Percentiles rank a stretch among this genome's conserved stretches.
Conservation (phyloP, 2,329 filamentous ascomycete genomes). For the Ophiosphaerella korrae region DNA sequence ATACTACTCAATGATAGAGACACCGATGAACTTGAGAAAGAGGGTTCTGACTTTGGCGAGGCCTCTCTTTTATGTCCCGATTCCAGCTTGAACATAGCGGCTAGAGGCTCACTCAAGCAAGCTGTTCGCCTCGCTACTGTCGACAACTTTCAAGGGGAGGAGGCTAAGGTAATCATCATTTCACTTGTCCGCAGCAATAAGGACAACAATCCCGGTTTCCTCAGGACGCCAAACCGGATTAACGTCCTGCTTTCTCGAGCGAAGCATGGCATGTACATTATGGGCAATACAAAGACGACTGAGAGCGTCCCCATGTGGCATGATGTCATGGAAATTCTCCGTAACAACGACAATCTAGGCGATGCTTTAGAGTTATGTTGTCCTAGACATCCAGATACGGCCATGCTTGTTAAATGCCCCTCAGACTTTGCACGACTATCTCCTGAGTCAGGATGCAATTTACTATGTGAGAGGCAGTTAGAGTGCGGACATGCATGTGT, state of each 20-base stretch:
- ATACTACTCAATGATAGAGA: slow-evolving; percentile 58
- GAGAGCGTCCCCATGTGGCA: slow-evolving; percentile 66
- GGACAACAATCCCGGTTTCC: slow-evolving; percentile 65
- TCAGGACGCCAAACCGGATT: slow-evolving; percentile 69
- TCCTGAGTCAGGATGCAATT: slow-evolving; percentile 38
- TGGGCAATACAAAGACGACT: slow-evolving; percentile 68
- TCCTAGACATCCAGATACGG: slow-evolving; percentile 29
- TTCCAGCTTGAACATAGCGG: slow-evolving; percentile 13
- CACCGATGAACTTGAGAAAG: no score
- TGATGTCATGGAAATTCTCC: slow-evolving; percentile 61
- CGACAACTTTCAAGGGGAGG: slow-evolving; percentile 80
- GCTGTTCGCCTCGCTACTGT: slow-evolving; percentile 61
- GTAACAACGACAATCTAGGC: slow-evolving; percentile 17
- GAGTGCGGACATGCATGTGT: slow-evolving; percentile 38
- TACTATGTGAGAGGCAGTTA: slow-evolving; percentile 26
- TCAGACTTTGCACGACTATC: slow-evolving; percentile 33
- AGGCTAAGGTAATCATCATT: slow-evolving; percentile 71
- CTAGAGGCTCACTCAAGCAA: slow-evolving; percentile 28
- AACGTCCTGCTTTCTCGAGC: slow-evolving; percentile 72
- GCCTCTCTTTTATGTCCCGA: neutral
- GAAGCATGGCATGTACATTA: slow-evolving; percentile 72
- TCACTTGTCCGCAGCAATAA: slow-evolving; percentile 73
- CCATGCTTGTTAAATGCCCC: slow-evolving; percentile 24
- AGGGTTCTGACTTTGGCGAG: no score
- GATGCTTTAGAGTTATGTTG: slow-evolving; percentile 28